Evolutionary conservation across 495 filamentous ascomycete genomes (phyloP).

Genomic region (Lichenothelia convexa): DNA sequence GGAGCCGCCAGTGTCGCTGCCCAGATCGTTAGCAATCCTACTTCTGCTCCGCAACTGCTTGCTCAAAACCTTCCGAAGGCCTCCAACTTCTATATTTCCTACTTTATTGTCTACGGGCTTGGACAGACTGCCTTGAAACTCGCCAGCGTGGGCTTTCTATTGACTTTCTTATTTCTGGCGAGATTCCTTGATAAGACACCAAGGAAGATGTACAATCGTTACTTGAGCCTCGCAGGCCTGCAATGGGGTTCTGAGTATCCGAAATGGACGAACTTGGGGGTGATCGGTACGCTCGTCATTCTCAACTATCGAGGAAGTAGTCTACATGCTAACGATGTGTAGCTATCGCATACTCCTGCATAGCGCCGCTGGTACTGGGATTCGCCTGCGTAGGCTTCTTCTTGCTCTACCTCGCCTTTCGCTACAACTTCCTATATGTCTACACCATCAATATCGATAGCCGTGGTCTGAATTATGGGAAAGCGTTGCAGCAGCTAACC

Average conservation of each 20-base stretch:
- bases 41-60: slow-evolving; percentile 13
- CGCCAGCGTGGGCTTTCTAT: slow-evolving; percentile 17
- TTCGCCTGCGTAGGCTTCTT: slow-evolving; percentile 18
- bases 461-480: slow-evolving; percentile 19
- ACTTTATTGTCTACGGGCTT: slow-evolving; percentile 22
- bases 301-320: background rate
- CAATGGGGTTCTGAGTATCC: slow-evolving; percentile 20
- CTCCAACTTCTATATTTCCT: slow-evolving; percentile 24
- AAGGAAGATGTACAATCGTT: slow-evolving; percentile 16
- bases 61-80: slow-evolving; percentile 18
- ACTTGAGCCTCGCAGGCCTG: slow-evolving; percentile 15
- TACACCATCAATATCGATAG: slow-evolving; percentile 19
- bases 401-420: slow-evolving; percentile 21
- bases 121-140: slow-evolving; percentile 16
- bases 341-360: slow-evolving; percentile 23
- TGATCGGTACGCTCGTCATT: slow-evolving; percentile 10
- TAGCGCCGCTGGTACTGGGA: slow-evolving; percentile 22
- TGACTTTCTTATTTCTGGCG: slow-evolving; percentile 12
- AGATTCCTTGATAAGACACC: slow-evolving; percentile 19
- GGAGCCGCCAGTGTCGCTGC: slow-evolving; percentile 15
- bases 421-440: slow-evolving; percentile 21
- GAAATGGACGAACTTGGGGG: slow-evolving; percentile 21
- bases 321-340: slow-evolving; percentile 1
- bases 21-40: slow-evolving; percentile 14
- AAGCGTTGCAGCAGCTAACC: slow-evolving; percentile 21